Percentiles rank a stretch among this genome's conserved stretches.
Evolutionary conservation across 2,329 filamentous ascomycete genomes (phyloP).

Genomic region (Lachnellula cervina): DNA sequence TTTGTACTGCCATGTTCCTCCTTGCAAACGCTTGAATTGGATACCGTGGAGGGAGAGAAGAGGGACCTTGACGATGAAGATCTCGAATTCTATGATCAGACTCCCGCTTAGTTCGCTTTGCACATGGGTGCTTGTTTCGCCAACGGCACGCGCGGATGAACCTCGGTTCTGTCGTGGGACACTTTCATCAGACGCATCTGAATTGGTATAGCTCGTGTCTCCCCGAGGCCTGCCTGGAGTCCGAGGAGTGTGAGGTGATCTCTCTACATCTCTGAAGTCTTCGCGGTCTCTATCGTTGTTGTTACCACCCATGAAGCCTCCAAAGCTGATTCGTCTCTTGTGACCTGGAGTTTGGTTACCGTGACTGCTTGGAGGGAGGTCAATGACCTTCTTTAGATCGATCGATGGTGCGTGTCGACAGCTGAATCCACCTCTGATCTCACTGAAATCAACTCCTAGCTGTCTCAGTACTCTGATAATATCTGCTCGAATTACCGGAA

Average conservation of each 20-base stretch:
- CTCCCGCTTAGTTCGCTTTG: conserved; percentile 83
- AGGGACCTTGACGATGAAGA: conserved; percentile 95
- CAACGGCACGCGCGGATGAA: conserved; percentile 59
- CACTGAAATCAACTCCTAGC: conserved; percentile 82
- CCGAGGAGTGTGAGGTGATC: conserved; percentile 44
- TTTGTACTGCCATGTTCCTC: conserved; percentile 98
- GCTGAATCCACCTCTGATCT: conserved; percentile 90
- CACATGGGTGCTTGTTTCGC: conserved; percentile 88
- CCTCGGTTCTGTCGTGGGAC: conserved; percentile 44
- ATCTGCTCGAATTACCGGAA: conserved; percentile 79
- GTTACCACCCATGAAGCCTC: conserved; percentile 54
- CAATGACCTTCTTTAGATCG: conserved; percentile 69
- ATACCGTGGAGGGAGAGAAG: conserved; percentile 89
- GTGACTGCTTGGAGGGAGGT: conserved; percentile 52
- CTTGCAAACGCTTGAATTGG: conserved; percentile 94
- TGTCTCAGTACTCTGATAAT: conserved; percentile 86
- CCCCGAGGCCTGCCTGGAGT: conserved; percentile 42
- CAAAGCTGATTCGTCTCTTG: conserved; percentile 77
- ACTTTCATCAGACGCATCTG: conserved; percentile 79
- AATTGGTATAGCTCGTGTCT: conserved; percentile 76
- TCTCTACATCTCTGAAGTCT: conserved; percentile 61
- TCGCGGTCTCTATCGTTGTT: conserved; percentile 62
- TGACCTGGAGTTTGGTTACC: conserved; percentile 51
- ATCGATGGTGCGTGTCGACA: conserved; percentile 89
- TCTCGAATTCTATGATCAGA: conserved; percentile 86